Evolutionary conservation across 1,139 yeast species (phyloP).

Genomic region (Sugiyamaella xylanicola): DNA sequence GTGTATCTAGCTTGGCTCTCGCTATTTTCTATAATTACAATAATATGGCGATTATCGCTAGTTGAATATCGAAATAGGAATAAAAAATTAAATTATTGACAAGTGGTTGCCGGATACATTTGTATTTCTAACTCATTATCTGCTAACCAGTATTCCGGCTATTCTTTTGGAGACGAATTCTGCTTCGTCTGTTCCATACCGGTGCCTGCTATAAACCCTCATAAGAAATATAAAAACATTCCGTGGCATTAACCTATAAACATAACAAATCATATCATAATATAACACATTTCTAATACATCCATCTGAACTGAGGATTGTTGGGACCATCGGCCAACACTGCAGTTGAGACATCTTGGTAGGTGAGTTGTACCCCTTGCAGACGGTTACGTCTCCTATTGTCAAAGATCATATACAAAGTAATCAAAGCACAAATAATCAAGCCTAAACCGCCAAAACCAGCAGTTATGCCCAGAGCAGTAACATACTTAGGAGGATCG

Average conservation of each 20-base stretch:
- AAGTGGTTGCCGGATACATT: too few relatives aligned
- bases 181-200: too few relatives aligned
- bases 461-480: slow-evolving; percentile 54
- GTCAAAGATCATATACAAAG: slow-evolving; percentile 41
- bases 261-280: neutral
- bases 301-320: slow-evolving; percentile 54
- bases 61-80: too few relatives aligned
- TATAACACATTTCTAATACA: slow-evolving; percentile 39
- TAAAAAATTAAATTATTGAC: too few relatives aligned
- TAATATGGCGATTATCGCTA: too few relatives aligned
- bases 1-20: too few relatives aligned
- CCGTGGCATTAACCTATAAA: slow-evolving; percentile 4
- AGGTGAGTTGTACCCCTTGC: slow-evolving; percentile 50
- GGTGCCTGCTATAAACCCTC: too few relatives aligned
- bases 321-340: slow-evolving; percentile 50
- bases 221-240: neutral
- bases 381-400: slow-evolving; percentile 47
- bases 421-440: slow-evolving; percentile 42
- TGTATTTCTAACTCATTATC: too few relatives aligned
- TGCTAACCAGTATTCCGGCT: too few relatives aligned
- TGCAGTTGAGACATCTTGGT: slow-evolving; percentile 50
- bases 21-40: too few relatives aligned
- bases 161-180: too few relatives aligned
- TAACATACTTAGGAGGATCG: slow-evolving; percentile 56
- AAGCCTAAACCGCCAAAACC: slow-evolving; percentile 49